Evolutionary conservation across 2,329 filamentous ascomycete species (phyloP).

Genomic region (Talaromyces sp.): DNA sequence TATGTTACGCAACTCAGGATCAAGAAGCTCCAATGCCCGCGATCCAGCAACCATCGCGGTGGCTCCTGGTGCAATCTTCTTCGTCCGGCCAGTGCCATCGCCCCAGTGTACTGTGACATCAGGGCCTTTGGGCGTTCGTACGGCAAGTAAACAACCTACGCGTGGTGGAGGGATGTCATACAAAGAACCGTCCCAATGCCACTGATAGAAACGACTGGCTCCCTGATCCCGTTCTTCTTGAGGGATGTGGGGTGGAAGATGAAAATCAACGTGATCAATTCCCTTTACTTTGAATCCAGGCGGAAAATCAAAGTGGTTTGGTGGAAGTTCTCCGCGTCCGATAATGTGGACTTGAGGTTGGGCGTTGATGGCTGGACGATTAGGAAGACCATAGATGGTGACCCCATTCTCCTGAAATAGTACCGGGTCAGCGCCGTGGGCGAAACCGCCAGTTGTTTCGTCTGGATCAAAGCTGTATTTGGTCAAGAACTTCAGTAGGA

Average conservation of each 20-base stretch:
- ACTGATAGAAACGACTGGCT: slow-evolving; percentile 36
- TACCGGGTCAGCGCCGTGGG: slow-evolving; percentile 37
- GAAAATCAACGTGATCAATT: slow-evolving; percentile 37
- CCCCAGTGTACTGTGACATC: slow-evolving; percentile 33
- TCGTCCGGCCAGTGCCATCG: slow-evolving; percentile 34
- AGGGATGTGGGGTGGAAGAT: slow-evolving; percentile 38
- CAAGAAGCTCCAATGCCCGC: slow-evolving; percentile 26
- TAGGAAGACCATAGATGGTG: slow-evolving; percentile 36
- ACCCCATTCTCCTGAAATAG: slow-evolving; percentile 33
- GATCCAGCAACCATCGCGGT: slow-evolving; percentile 34
- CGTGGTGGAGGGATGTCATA: slow-evolving; percentile 37
- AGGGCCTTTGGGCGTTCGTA: slow-evolving; percentile 33
- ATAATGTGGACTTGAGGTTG: slow-evolving; percentile 41
- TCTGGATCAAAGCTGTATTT: slow-evolving; percentile 34
- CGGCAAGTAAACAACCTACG: slow-evolving; percentile 37
- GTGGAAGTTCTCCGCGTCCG: slow-evolving; percentile 34
- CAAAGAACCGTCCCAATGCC: slow-evolving; percentile 37
- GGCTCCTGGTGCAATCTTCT: slow-evolving; percentile 33
- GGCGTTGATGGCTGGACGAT: slow-evolving; percentile 32
- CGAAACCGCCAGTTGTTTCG: slow-evolving; percentile 37
- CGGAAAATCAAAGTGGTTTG: slow-evolving; percentile 36
- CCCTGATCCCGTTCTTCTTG: slow-evolving; percentile 33
- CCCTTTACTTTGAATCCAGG: slow-evolving; percentile 40
- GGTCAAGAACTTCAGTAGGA: not conserved
- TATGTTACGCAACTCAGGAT: slow-evolving; percentile 26